These are phyloP conservation scores for Rhynchospora breviuscula DNA, from an alignment of 176 grass and related monocot genomes.

Conservation along the genomic window DNA sequence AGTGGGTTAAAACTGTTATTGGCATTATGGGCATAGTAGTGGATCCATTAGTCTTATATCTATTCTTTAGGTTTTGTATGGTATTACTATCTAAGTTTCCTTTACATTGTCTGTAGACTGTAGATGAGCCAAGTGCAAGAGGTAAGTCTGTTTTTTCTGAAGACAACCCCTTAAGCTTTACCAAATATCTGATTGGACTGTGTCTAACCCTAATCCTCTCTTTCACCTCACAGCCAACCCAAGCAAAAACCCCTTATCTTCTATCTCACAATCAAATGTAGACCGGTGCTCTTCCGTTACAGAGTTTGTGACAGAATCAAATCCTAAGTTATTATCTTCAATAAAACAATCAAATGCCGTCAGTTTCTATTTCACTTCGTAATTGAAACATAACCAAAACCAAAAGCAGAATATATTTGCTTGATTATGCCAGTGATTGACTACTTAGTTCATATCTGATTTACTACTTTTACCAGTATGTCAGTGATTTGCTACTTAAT, in stretches of 20 bases:
- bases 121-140: conserved; percentile 8
- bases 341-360: not conserved
- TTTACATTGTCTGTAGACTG: conserved; percentile 10
- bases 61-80: not conserved
- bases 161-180: not conserved
- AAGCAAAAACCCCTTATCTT: not conserved
- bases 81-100: not conserved
- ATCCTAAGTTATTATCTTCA: conserved; percentile 11
- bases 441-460: too few species aligned
- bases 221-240: conserved; percentile 19
- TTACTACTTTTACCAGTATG: too few species aligned
- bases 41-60: not conserved
- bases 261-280: not conserved
- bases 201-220: conserved; percentile 6
- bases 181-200: not conserved
- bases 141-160: not conserved
- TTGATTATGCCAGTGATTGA: too few species aligned
- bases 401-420: not conserved
- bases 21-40: not conserved
- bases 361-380: not conserved
- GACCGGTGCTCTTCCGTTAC: not conserved
- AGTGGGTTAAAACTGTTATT: not conserved
- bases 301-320: not conserved
- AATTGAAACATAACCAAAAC: not conserved
- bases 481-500: too few species aligned